phyloP scores from a whole-genome alignment of 176 grass and related monocot species.

The Microstegium vimineum region DNA sequence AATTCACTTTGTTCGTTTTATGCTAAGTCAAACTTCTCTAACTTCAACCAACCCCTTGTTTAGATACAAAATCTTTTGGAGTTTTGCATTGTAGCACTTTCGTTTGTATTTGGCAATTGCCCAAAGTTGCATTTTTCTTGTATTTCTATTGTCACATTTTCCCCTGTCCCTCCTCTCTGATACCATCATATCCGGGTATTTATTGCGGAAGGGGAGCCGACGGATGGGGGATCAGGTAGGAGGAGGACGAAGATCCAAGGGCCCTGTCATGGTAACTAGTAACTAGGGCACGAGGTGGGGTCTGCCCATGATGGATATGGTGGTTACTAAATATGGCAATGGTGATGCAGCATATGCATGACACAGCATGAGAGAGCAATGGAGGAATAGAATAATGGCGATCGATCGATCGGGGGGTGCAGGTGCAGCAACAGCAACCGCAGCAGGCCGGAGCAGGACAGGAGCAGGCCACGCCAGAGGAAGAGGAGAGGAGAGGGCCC shows the following conservation, averaged over 20 bases:
- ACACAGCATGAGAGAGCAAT: neutral
- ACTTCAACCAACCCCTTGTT: too few relatives aligned
- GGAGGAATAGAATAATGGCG: conserved; percentile 34
- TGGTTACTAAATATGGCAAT: conserved; percentile 38
- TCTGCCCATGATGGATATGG: conserved; percentile 31
- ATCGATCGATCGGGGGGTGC: neutral
- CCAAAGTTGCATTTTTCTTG: too few relatives aligned
- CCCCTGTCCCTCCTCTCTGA: neutral
- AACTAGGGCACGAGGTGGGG: conserved; percentile 8
- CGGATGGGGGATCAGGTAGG: conserved; percentile 35
- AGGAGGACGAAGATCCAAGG: neutral
- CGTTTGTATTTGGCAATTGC: too few relatives aligned
- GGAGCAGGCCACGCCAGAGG: conserved; percentile 1
- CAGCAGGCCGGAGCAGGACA: neutral
- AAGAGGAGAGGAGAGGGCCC: neutral
- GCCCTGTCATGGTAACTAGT: neutral
- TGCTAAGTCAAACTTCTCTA: too few relatives aligned
- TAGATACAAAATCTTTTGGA: too few relatives aligned
- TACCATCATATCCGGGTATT: neutral
- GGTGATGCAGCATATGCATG: conserved; percentile 1
- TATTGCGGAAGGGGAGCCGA: neutral
- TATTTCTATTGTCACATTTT: too few relatives aligned
- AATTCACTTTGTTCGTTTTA: too few relatives aligned
- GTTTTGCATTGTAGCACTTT: too few relatives aligned
- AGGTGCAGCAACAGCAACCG: neutral